Evolutionary conservation across 163 green algal species (phyloP).

Genomic region (Dunaliella salina): DNA sequence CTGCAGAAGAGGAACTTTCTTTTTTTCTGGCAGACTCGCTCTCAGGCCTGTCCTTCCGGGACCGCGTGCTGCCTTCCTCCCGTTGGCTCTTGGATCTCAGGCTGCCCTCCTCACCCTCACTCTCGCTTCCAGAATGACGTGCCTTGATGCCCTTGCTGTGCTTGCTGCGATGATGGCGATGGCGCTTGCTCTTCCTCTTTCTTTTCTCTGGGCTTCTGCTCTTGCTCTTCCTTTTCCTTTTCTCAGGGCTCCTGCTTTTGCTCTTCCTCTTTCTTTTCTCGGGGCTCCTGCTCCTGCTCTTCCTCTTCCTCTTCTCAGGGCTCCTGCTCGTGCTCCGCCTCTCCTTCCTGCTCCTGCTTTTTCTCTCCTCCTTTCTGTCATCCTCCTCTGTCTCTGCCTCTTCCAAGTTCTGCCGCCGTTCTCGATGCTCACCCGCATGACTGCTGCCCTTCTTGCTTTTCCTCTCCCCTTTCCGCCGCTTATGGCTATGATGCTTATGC

Average conservation of each 20-base stretch:
- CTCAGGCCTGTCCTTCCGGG: not conserved
- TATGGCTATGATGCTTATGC: not conserved
- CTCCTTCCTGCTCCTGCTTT: not conserved
- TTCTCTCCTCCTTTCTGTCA: not conserved
- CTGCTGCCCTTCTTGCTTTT: not conserved
- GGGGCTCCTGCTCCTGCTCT: not conserved
- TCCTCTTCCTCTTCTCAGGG: not conserved
- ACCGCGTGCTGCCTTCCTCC: not conserved
- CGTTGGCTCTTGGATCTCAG: not conserved
- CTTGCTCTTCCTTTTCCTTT: not conserved
- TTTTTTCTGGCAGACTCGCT: slow-evolving; percentile 11
- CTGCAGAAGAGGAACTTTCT: not conserved
- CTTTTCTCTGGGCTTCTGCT: not conserved
- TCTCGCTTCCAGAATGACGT: not conserved
- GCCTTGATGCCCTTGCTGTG: not conserved
- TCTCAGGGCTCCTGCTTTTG: not conserved
- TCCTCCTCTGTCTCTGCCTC: not conserved
- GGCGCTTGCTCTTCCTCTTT: not conserved
- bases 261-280: not conserved
- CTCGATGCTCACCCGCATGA: not conserved
- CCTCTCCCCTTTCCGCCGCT: not conserved
- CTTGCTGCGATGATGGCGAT: not conserved
- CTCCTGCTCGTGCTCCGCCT: not conserved
- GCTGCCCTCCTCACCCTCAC: not conserved
- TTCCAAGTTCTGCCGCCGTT: not conserved